These are phyloP conservation scores for Mycena vulgaris DNA, from an alignment of 768 basidiomycete species.

Conservation along the genomic window DNA sequence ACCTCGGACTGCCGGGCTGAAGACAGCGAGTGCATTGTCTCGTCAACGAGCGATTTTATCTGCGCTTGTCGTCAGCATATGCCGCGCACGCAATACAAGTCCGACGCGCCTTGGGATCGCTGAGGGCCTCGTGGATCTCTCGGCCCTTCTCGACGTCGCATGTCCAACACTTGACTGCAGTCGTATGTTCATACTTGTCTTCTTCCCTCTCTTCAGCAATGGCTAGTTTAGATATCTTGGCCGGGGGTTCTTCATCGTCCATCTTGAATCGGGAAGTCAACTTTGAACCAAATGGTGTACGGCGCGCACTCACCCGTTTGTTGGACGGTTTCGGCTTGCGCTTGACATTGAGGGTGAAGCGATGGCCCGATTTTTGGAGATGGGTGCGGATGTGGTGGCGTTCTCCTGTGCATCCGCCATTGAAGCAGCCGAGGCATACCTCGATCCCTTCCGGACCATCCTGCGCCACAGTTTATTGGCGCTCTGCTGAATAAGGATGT, in stretches of 20 bases:
- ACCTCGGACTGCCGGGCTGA: slow-evolving; percentile 95
- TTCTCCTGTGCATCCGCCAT: slow-evolving; percentile 84
- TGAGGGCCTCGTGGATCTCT: slow-evolving; percentile 58
- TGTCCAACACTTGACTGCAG: slow-evolving; percentile 81
- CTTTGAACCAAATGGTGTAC: slow-evolving; percentile 10
- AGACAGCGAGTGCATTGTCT: slow-evolving; percentile 85
- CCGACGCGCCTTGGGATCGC: slow-evolving; percentile 52
- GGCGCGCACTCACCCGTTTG: slow-evolving; percentile 70
- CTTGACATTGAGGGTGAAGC: slow-evolving; percentile 85
- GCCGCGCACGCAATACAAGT: not conserved
- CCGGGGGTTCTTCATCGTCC: slow-evolving; percentile 86
- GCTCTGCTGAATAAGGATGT: not conserved
- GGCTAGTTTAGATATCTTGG: slow-evolving; percentile 91
- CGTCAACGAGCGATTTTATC: slow-evolving; percentile 72
- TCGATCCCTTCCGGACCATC: slow-evolving; percentile 85
- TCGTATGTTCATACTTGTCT: slow-evolving; percentile 84
- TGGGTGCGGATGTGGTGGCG: slow-evolving; percentile 86
- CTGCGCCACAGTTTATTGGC: slow-evolving; percentile 53
- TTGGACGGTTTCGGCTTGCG: slow-evolving; percentile 76
- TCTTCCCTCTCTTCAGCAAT: slow-evolving; percentile 91
- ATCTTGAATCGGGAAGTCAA: slow-evolving; percentile 57
- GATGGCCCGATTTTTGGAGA: slow-evolving; percentile 78
- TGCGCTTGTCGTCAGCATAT: slow-evolving; percentile 40
- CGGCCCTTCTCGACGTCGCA: slow-evolving; percentile 70
- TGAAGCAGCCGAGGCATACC: slow-evolving; percentile 94